Evolutionary conservation across 306 rosid genomes (phyloP), one percentile per base, ranked within the genome.

Genomic region (Medicago lupulina): DNA sequence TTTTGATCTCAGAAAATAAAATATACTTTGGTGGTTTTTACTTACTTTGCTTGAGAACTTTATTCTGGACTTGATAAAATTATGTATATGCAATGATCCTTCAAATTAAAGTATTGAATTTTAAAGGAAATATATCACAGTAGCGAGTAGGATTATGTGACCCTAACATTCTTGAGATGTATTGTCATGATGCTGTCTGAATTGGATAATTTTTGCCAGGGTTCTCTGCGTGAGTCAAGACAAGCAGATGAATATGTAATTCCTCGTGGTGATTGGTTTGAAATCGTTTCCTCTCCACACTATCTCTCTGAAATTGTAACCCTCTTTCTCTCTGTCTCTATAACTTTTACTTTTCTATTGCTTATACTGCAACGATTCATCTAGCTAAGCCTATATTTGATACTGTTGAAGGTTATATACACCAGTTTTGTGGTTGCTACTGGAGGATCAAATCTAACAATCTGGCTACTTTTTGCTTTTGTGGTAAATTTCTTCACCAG

Each of bases 211-310:
- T 78, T 75, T 75, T 81, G 44, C 16, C 85, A 94, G 98, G 98
- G 96, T 83, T 94, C 89, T 7, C 80, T 92, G 16, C 85, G 97
- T n/a, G 83, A 76, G 44, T 73, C 83, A 19, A 87, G 81, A 76
- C 87, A 80, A 49, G 79, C n/a, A 13, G 88, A 86, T 10, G 91
- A 85, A 23, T 94, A 94, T 70, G 85, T 79, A 73, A 92, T 92
- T 76, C 97, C 98, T 78, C 77, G 14, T 6, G 98, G 96, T 39
- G 96, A 90, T 82, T 94, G 97, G 98, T 94, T 94, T 66, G 86
- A 87, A 76, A 16, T 81, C 0, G 98, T 94, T 43, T 94, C 97
- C 5, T 92, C 93, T 34, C 89, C 98, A 5, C 98, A 94, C 67
- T 94, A 94, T 83, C 92, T 95, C 55, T 86, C 97, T 34, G 98